Base-by-base conservation (phyloP, 73 alveolate species). In the Paramecium bursaria region DNA sequence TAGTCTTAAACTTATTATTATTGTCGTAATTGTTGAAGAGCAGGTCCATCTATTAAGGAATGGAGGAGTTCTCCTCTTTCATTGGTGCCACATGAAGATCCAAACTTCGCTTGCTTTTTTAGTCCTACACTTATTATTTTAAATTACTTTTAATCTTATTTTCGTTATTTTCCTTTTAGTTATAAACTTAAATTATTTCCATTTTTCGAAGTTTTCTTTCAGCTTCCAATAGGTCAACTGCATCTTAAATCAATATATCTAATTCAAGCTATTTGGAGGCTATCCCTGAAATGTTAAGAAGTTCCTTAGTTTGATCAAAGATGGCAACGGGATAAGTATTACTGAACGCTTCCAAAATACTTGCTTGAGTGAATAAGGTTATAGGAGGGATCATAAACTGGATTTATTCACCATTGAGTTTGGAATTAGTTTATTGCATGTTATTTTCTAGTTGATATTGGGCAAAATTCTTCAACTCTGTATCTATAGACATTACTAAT, bases 1-100 rank as follows among this genome's bases (percentile, higher is more conserved):
- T 35, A 67, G 3, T 67, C 82, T 29, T 33, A 29, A 11, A 25
- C 29, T 67, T 67, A 67, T 26, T 67, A 42, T 67, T 19, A 26
- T 4, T 19, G 2, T 39, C 82, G 33, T 15, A 67, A 14, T 39
- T 67, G 22, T 44, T 67, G n/a, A 21, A 67, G 27, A 4, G 82
- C 82, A 25, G 82, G 82, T 3, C 82, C 82, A 33, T 67, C 22
- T 0, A 67, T 67, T 17, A 67, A 27, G 10, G 82, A 67, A 39
- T 67, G 82, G 9, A 67, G 50, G 19, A 67, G 44, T n/a, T 67
- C 82, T 4, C 82, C 82, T 67, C 44, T 67, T 39, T 67, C 82
- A 9, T 67, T 67, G 9, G 33, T 57, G 19, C 82, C 82, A 19
- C 82, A 67, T 21, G 82, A 31, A 9, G 82, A 67, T 39, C 82